Evolutionary conservation across 306 rosid genomes (phyloP).

Genomic region (Crotalaria pallida): DNA sequence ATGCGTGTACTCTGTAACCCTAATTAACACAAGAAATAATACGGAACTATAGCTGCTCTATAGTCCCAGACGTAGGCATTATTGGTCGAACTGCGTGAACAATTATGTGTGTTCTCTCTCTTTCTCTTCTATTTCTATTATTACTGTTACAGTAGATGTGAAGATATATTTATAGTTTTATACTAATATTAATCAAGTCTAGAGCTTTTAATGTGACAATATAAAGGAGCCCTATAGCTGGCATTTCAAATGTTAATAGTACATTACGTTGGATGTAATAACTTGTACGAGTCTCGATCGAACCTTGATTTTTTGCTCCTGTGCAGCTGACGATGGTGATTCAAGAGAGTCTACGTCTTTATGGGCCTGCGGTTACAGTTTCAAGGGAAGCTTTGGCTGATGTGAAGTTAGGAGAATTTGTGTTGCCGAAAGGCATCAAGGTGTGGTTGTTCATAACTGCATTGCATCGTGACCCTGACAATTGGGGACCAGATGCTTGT

Average conservation of each 20-base stretch:
- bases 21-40: too few relatives aligned
- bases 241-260: background rate
- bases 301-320: background rate
- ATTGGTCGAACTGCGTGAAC: too few relatives aligned
- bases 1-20: too few relatives aligned
- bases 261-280: too few relatives aligned
- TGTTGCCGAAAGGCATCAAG: slow-evolving; percentile 33
- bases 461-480: slow-evolving; percentile 28
- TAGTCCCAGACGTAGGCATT: too few relatives aligned
- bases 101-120: too few relatives aligned
- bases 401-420: slow-evolving; percentile 21
- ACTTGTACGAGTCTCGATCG: background rate
- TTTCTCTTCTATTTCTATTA: too few relatives aligned
- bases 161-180: too few relatives aligned
- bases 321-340: slow-evolving; percentile 37
- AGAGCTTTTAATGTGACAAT: background rate
- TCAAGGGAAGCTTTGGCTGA: slow-evolving; percentile 29
- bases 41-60: too few relatives aligned
- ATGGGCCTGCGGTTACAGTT: background rate
- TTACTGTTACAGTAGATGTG: too few relatives aligned
- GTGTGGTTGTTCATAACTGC: slow-evolving; percentile 13
- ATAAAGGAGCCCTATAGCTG: background rate
- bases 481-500: slow-evolving; percentile 26
- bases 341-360: slow-evolving; percentile 37
- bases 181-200: background rate